Evolutionary conservation across 2,329 filamentous ascomycete species (phyloP).

Genomic region (Cyclaneusma minus): DNA sequence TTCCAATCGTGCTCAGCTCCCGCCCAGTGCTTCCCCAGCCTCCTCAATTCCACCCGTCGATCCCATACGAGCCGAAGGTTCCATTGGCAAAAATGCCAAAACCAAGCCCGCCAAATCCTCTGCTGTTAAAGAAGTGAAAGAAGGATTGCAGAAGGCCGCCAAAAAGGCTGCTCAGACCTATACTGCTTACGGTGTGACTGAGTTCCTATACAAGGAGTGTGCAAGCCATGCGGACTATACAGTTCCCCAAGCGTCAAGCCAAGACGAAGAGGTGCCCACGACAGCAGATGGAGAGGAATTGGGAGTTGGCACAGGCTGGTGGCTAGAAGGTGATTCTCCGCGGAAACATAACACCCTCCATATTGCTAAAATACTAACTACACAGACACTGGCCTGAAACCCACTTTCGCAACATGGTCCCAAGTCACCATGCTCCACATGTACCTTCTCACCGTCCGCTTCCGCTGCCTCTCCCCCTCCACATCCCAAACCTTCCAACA

Average conservation of each 20-base stretch:
- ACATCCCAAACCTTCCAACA: constrained; percentile 67
- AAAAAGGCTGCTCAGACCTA: constrained; percentile 44
- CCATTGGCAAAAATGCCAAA: constrained; percentile 1
- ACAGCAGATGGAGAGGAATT: constrained; percentile 71
- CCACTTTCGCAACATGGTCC: constrained; percentile 91
- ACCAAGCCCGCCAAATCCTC: constrained; percentile 2
- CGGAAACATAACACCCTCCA: constrained; percentile 1
- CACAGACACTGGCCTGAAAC: constrained; percentile 59
- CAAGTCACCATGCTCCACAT: constrained; percentile 94
- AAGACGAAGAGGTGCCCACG: constrained; percentile 50
- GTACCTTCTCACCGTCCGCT: constrained; percentile 73
- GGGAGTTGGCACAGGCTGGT: constrained; percentile 58
- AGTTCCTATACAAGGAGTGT: constrained; percentile 65
- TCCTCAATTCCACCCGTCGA: constrained; percentile 9
- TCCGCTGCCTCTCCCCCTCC: constrained; percentile 61
- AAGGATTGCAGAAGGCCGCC: constrained; percentile 9
- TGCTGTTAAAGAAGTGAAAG: constrained; percentile 6
- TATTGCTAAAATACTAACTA: not conserved
- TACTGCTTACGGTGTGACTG: constrained; percentile 63
- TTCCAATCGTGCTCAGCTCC: no score
- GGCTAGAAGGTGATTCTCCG: constrained; percentile 56
- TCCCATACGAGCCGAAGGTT: constrained; percentile 5
- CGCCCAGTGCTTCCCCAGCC: constrained; percentile 7
- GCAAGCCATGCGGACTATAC: constrained; percentile 59
- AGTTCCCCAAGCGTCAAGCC: constrained; percentile 51